These are phyloP conservation scores for Cystobasidium onofrii DNA, from an alignment of 768 basidiomycete genomes.

Conservation along the genomic window DNA sequence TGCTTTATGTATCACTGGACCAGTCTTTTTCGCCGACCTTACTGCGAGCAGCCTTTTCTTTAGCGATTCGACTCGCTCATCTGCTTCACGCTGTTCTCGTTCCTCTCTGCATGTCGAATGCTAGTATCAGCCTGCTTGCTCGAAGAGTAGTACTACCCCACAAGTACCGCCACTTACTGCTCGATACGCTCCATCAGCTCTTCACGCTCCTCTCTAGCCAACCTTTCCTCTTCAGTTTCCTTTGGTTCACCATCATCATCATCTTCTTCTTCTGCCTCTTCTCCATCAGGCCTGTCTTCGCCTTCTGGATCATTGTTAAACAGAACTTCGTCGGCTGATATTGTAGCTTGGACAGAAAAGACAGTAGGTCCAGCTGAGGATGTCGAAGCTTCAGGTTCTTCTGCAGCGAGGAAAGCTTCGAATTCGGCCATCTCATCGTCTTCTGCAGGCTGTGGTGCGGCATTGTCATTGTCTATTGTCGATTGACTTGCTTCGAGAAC, in stretches of 20 bases:
- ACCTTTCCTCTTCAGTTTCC: slow-evolving; percentile 14
- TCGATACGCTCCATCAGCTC: slow-evolving; percentile 32
- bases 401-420: slow-evolving; percentile 10
- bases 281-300: neutral
- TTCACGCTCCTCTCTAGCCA: slow-evolving; percentile 19
- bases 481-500: neutral
- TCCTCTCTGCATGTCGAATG: slow-evolving; percentile 14
- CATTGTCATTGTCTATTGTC: neutral
- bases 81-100: slow-evolving; percentile 27
- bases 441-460: neutral
- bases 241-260: slow-evolving; percentile 14
- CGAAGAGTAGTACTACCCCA: neutral
- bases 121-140: neutral
- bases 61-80: slow-evolving; percentile 19
- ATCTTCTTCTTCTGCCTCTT: slow-evolving; percentile 2
- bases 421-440: slow-evolving; percentile 24
- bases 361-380: slow-evolving; percentile 3
- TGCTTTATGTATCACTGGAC: neutral
- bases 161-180: neutral
- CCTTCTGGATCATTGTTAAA: neutral
- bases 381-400: slow-evolving; percentile 20
- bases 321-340: slow-evolving; percentile 7
- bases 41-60: slow-evolving; percentile 5
- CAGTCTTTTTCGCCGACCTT: slow-evolving; percentile 9
- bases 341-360: slow-evolving; percentile 14